Conservation (phyloP, 495 filamentous ascomycete species). For the Oidiodendron maius region DNA sequence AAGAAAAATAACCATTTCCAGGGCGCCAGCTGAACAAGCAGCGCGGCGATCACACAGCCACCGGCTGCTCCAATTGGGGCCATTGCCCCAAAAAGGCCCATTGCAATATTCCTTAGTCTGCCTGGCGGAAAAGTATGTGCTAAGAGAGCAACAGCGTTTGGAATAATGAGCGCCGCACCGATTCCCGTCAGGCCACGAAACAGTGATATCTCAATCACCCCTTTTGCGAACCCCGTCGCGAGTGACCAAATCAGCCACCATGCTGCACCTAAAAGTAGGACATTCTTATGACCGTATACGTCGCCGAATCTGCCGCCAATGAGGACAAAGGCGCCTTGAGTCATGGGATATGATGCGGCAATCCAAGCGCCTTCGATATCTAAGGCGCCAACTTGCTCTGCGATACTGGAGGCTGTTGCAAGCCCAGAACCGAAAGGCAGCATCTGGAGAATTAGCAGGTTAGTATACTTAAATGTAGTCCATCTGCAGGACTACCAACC, state of each 20-base stretch:
- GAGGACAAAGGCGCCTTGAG: conserved; percentile 1
- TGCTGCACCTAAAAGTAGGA: conserved; percentile 32
- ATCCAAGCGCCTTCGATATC: not conserved
- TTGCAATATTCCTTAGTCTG: conserved; percentile 36
- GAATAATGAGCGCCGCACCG: conserved; percentile 39
- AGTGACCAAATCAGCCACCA: conserved; percentile 34
- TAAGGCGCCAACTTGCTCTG: not conserved
- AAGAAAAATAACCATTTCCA: conserved; percentile 32
- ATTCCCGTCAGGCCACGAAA: conserved; percentile 38
- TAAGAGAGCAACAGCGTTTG: conserved; percentile 42
- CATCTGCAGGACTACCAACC: not conserved
- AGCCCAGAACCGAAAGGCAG: not conserved
- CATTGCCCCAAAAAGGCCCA: conserved; percentile 45
- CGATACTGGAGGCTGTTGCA: not conserved
- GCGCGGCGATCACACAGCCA: conserved; percentile 34
- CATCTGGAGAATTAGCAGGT: too few species aligned
- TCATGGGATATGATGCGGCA: not conserved
- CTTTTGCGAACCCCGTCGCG: conserved; percentile 32
- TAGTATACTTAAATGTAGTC: not conserved
- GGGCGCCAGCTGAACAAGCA: not conserved
- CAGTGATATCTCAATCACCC: conserved; percentile 27
- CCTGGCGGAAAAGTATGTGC: conserved; percentile 40
- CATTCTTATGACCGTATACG: conserved; percentile 42
- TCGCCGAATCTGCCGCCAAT: conserved; percentile 39
- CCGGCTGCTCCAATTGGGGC: conserved; percentile 41